Evolutionary conservation across 805 yeast genomes (phyloP).

Genomic region (Metschnikowia kofuensis): DNA sequence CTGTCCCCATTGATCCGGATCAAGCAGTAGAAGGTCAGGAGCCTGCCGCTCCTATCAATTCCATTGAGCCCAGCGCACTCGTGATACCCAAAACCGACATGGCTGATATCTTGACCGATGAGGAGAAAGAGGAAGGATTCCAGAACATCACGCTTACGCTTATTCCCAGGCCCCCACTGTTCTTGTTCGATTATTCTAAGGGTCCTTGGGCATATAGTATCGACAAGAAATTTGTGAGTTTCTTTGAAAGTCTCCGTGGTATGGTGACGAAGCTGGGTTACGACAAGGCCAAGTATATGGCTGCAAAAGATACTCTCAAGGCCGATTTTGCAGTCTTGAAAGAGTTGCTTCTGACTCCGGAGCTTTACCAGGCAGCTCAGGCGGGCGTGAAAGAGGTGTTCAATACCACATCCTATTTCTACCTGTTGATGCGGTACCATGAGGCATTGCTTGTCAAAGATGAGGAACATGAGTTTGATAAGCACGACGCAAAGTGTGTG

Average conservation of each 20-base stretch:
- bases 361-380: not conserved
- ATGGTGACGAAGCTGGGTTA: not conserved
- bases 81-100: conserved; percentile 2
- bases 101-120: conserved; percentile 1
- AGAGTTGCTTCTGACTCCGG: not conserved
- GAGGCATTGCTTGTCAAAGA: conserved; percentile 1
- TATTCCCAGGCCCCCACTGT: conserved; percentile 1
- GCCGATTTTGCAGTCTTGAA: not conserved
- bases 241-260: conserved; percentile 1
- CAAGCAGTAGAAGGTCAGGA: not conserved
- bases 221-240: not conserved
- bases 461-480: conserved; percentile 1
- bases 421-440: conserved; percentile 9
- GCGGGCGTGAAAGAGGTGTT: conserved; percentile 4
- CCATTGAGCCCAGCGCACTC: not conserved
- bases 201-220: conserved; percentile 1
- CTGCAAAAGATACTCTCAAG: not conserved
- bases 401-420: conserved; percentile 8
- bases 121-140: not conserved
- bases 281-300: not conserved
- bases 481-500: conserved; percentile 7
- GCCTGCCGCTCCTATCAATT: not conserved
- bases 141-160: conserved; percentile 3
- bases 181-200: conserved; percentile 1
- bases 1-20: not conserved